Conservation (phyloP, 805 yeast species). For the Ascoidea rubescens region DNA sequence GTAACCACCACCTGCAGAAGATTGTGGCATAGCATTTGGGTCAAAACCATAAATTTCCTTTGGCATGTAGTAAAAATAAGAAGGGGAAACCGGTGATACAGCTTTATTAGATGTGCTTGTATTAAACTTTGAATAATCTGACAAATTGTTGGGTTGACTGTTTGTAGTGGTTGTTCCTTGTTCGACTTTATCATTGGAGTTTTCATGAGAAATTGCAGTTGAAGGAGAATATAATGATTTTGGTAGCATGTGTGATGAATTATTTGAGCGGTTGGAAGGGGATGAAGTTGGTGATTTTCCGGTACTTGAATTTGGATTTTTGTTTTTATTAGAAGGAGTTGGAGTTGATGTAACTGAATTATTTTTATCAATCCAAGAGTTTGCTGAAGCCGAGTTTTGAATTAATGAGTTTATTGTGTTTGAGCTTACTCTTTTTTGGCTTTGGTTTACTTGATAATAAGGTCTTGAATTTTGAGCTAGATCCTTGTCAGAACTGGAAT, state of each 20-base stretch:
- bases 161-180: neutral
- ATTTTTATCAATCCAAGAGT: neutral
- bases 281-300: neutral
- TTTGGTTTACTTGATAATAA: too few species aligned
- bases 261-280: neutral
- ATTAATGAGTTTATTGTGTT: neutral
- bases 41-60: neutral
- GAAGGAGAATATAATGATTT: neutral
- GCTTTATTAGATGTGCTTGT: neutral
- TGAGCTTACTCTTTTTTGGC: neutral
- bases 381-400: neutral
- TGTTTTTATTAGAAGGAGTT: neutral
- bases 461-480: neutral
- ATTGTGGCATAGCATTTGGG: neutral
- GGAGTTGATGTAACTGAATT: neutral
- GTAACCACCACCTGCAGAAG: neutral
- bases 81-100: neutral
- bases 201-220: neutral
- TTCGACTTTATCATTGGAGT: neutral
- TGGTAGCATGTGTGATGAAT: neutral
- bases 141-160: neutral
- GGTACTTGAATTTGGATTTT: neutral
- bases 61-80: neutral
- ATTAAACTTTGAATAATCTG: neutral
- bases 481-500: neutral